A percentile compares a stretch with the other conserved stretches of the same genome.
These are phyloP conservation scores for Epichloe glyceriae DNA, from an alignment of 2,329 filamentous ascomycete species.

Conservation along the genomic window DNA sequence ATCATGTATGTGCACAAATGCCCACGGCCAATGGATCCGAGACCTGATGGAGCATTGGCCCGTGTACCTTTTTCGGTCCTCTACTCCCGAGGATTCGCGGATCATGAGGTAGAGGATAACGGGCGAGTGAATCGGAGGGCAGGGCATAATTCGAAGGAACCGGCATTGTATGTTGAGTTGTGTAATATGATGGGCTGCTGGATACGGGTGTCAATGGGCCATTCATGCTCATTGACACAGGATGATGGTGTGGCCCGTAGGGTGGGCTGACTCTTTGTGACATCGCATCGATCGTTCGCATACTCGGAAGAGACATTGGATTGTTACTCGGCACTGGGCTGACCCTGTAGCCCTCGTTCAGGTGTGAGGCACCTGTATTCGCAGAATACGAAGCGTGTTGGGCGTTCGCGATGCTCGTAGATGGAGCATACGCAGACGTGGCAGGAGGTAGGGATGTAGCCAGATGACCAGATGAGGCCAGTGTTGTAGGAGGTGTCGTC, in stretches of 20 bases:
- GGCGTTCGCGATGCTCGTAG: slow-evolving; percentile 12
- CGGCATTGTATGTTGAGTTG: slow-evolving; percentile 23
- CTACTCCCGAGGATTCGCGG: slow-evolving; percentile 34
- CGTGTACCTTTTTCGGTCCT: slow-evolving; percentile 44
- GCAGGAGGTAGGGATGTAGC: slow-evolving; percentile 6
- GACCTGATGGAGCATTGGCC: not conserved
- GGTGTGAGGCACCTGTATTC: slow-evolving; percentile 12
- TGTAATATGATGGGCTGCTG: slow-evolving; percentile 30
- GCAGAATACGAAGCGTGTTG: slow-evolving; percentile 21
- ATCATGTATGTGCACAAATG: not conserved
- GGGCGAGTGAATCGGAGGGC: slow-evolving; percentile 28
- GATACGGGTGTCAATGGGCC: slow-evolving; percentile 17
- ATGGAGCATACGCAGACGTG: slow-evolving; percentile 9
- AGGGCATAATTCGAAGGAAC: slow-evolving; percentile 27
- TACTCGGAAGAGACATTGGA: slow-evolving; percentile 25
- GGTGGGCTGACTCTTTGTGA: slow-evolving; percentile 13
- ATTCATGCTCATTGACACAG: slow-evolving; percentile 24
- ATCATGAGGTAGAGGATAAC: slow-evolving; percentile 36
- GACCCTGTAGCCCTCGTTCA: slow-evolving; percentile 18
- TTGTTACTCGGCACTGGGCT: slow-evolving; percentile 15
- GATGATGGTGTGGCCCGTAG: slow-evolving; percentile 19
- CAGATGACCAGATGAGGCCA: slow-evolving; percentile 4
- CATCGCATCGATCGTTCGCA: slow-evolving; percentile 27
- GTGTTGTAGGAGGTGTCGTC: slow-evolving; percentile 5
- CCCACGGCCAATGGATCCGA: too few species aligned